These are phyloP conservation scores for Trichocladium uniseriatum DNA, from an alignment of 495 filamentous ascomycete species.

Conservation along the genomic window DNA sequence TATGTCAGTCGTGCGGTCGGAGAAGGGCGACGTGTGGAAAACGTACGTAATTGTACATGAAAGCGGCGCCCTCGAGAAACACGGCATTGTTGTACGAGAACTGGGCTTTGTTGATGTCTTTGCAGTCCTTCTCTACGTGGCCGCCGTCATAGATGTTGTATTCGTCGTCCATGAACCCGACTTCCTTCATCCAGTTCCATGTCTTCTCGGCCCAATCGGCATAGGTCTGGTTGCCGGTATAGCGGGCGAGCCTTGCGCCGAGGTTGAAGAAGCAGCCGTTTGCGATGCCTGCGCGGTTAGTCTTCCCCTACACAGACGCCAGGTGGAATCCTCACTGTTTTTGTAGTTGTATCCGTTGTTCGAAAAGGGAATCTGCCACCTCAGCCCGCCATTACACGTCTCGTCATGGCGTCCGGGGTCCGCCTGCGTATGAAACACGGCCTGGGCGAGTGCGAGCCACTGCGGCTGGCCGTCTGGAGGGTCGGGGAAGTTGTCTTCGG, in stretches of 20 bases:
- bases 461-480: conserved; percentile 48
- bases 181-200: conserved; percentile 59
- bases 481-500: conserved; percentile 62
- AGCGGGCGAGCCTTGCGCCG: conserved; percentile 65
- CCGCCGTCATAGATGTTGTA: conserved; percentile 71
- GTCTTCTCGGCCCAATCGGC: conserved; percentile 61
- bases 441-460: conserved; percentile 68
- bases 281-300: conserved; percentile 44
- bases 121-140: conserved; percentile 55
- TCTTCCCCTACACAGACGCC: neutral
- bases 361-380: conserved; percentile 74
- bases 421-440: conserved; percentile 65
- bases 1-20: no score
- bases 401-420: conserved; percentile 50
- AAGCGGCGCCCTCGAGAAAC: conserved; percentile 61
- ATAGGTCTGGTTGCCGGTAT: conserved; percentile 72
- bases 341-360: conserved; percentile 84
- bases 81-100: conserved; percentile 76
- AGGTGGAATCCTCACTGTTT: conserved; percentile 47
- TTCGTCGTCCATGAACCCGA: conserved; percentile 53
- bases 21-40: no score
- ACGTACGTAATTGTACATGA: conserved; percentile 65
- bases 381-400: conserved; percentile 59
- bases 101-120: conserved; percentile 50
- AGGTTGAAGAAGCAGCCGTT: conserved; percentile 85